Percentiles rank a stretch among this genome's conserved stretches.
phyloP scores from a whole-genome alignment of 2,329 filamentous ascomycete species.

The Penicillium sp. region DNA sequence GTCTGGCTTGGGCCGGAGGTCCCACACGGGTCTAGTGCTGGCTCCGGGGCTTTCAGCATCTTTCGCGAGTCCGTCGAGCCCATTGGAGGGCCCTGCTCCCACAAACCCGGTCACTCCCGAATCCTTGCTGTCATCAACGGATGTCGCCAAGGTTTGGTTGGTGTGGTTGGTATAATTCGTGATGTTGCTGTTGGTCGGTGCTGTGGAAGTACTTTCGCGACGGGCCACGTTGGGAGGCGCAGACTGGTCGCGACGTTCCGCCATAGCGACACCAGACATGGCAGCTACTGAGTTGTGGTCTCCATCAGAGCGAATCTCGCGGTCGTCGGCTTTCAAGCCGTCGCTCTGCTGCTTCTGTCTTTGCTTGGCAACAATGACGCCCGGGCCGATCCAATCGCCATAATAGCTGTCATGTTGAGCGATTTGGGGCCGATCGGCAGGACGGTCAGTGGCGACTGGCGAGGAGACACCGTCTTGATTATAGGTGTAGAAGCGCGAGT shows the following conservation, averaged over 20 bases:
- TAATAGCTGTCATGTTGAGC: conserved; percentile 44
- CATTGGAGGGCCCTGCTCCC: conserved; percentile 8
- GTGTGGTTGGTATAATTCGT: conserved; percentile 36
- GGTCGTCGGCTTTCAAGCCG: conserved; percentile 10
- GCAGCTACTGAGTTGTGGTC: conserved; percentile 15
- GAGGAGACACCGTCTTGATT: conserved; percentile 15
- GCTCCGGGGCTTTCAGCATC: conserved; percentile 1
- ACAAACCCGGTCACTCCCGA: conserved; percentile 7
- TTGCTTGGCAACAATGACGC: conserved; percentile 31
- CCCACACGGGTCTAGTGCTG: background rate
- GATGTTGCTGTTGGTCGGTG: conserved; percentile 33
- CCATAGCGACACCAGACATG: conserved; percentile 17
- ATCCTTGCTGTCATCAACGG: conserved; percentile 27
- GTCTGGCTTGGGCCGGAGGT: conserved; percentile 21
- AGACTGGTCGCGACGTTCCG: conserved; percentile 19
- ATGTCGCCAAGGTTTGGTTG: conserved; percentile 34
- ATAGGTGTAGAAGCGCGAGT: conserved; percentile 33
- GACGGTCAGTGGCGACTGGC: conserved; percentile 8
- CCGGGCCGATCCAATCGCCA: conserved; percentile 54
- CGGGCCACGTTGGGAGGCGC: conserved; percentile 21
- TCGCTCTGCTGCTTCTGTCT: conserved; percentile 17
- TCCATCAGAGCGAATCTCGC: conserved; percentile 18
- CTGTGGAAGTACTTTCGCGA: conserved; percentile 35
- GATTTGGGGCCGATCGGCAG: conserved; percentile 10
- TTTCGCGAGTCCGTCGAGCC: conserved; percentile 12